Evolutionary conservation across 805 yeast genomes (phyloP).

Genomic region (Saccharomycopsis oosterbeekiorum): DNA sequence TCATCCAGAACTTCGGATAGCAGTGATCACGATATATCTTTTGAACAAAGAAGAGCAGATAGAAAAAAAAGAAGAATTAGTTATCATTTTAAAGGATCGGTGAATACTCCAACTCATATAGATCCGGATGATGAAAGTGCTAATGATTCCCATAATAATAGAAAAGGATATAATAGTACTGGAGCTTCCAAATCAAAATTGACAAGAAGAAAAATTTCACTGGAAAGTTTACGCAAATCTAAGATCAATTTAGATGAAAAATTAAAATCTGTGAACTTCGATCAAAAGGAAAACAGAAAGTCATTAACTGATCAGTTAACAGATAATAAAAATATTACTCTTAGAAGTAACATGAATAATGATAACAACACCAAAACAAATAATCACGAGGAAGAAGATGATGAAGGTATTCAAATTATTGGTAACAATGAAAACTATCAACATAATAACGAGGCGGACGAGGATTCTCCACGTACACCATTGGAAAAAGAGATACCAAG

Average conservation of each 20-base stretch:
- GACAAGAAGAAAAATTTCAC: constrained; percentile 3
- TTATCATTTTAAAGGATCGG: background rate
- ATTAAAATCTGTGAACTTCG: background rate
- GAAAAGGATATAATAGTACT: background rate
- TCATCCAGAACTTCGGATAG: background rate
- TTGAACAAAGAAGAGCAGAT: background rate
- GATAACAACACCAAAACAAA: background rate
- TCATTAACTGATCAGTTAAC: background rate
- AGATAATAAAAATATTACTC: background rate
- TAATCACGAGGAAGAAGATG: background rate
- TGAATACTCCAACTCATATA: background rate
- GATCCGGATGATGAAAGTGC: background rate
- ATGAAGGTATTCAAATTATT: background rate
- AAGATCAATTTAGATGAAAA: constrained; percentile 12
- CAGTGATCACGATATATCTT: background rate
- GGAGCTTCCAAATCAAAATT: background rate
- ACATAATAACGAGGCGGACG: constrained; percentile 4
- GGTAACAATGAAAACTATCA: background rate
- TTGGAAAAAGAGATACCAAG: constrained; percentile 15
- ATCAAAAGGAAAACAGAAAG: background rate
- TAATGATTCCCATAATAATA: background rate
- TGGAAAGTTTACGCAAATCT: constrained; percentile 10
- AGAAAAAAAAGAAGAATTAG: background rate
- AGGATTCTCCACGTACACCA: constrained; percentile 15
- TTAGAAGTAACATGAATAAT: too few relatives aligned